Percentiles rank a stretch among this genome's conserved stretches.
These are phyloP conservation scores for Parasitella parasitica DNA, from an alignment of 371 early-diverging fungal species.

Conservation along the genomic window DNA sequence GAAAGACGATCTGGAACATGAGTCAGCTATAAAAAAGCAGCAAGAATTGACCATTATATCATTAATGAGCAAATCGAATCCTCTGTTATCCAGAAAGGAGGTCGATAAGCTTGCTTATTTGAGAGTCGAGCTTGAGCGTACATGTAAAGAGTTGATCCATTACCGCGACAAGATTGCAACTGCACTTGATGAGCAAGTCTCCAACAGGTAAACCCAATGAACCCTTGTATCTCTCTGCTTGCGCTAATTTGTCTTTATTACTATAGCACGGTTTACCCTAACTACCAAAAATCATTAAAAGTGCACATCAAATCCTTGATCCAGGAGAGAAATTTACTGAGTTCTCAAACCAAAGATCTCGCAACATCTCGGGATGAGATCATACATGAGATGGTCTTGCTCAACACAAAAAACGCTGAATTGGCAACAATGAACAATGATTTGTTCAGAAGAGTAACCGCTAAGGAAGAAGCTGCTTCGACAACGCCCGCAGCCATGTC, in stretches of 20 bases:
- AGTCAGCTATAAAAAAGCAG: slow-evolving; percentile 6
- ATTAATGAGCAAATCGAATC: slow-evolving; percentile 8
- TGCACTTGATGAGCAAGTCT: slow-evolving; percentile 8
- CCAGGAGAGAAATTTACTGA: slow-evolving; percentile 25
- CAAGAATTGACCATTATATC: slow-evolving; percentile 13
- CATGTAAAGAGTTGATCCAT: slow-evolving; percentile 26
- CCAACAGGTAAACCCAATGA: not conserved
- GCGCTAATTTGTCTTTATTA: not conserved
- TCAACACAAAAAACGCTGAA: slow-evolving; percentile 56
- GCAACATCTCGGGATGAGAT: slow-evolving; percentile 34
- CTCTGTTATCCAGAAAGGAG: slow-evolving; percentile 26
- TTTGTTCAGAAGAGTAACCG: slow-evolving; percentile 44
- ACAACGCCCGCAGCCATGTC: not conserved
- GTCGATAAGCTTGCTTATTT: slow-evolving; percentile 16
- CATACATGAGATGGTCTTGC: slow-evolving; percentile 52
- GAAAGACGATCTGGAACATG: slow-evolving; percentile 17
- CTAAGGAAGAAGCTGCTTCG: slow-evolving; percentile 21
- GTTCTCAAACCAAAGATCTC: slow-evolving; percentile 21
- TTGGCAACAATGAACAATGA: slow-evolving; percentile 57
- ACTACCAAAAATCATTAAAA: slow-evolving; percentile 22
- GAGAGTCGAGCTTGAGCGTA: slow-evolving; percentile 24
- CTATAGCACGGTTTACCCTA: not conserved
- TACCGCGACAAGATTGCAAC: slow-evolving; percentile 19
- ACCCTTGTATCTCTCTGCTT: no score
- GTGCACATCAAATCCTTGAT: slow-evolving; percentile 23